Base-by-base conservation (phyloP, 2,329 filamentous ascomycete genomes). In the Pestalotiopsis sp. region DNA sequence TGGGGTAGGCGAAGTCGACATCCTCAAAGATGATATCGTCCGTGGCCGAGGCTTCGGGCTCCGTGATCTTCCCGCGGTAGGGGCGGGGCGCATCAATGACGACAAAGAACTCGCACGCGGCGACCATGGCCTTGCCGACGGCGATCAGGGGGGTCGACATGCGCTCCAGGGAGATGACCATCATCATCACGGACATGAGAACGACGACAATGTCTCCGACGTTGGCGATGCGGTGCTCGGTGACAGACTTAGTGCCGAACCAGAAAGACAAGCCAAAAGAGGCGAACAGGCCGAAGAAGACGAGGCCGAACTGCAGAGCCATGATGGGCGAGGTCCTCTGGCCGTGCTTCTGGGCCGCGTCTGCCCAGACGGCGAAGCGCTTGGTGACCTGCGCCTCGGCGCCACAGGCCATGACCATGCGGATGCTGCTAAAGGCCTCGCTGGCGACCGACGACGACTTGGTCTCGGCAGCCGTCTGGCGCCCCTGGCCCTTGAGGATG, bases 1-100 rank as follows among this genome's bases (percentile, higher is more conserved):
- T 88, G 0, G 92, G 92, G 73, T 95, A 95, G 1, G 91, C 87
- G 74, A 95, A 94, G n/a, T 85, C 87, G 12, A 95, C 87, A 57
- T 88, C 83, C 12, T 88, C 80, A 56, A 95, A 87, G 4, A 85
- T 79, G 63, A 93, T 90, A 65, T 91, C 86, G 20, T 81, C 80
- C 5, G 77, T 80, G 1, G 83, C 82, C 1, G 83, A 84, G 20
- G 86, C 83, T n/a, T 87, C 83, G 0, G 85, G 85, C 1, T 80
- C 83, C 66, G 76, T 83, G 4, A 88, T 75, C 4, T 80, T 81
- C 27, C 80, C 82, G 0, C 70, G 74, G 0, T 75, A 73, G 2
- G 84, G 82, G 66, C 79, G 80, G 1, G 84, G 84, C 1, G 84
- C 84, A 67, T 86, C 84, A 64, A 86, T 86, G 66, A 89, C 84